Evolutionary conservation across 495 filamentous ascomycete genomes (phyloP), one percentile per base, ranked within the genome.

Genomic region (Podospora tetraspora): DNA sequence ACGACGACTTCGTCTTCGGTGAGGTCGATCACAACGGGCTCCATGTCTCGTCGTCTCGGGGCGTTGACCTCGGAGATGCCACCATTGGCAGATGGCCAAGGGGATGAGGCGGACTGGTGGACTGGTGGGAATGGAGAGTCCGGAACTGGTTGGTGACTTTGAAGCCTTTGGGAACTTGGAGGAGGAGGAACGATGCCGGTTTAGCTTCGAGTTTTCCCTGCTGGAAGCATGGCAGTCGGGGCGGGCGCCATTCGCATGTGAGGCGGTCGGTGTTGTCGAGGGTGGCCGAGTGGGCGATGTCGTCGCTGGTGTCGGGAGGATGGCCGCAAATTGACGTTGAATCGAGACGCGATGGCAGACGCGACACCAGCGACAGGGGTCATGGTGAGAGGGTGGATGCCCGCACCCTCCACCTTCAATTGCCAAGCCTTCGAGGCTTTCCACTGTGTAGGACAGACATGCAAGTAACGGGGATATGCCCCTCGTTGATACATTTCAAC

Each of bases 1-100:
- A 64, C 37, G 62, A 64, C 62, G 5, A 62, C 13, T 6, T 62
- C 32, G 24, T 64, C 62, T 8, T 56, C 32, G 9, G 62, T 64
- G n/a, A 64, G 30, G 22, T 64, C 62, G n/a, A 64, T 11, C 16
- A 57, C 25, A 22, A 64, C n/a, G 21, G 37, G 62, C 37, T 37
- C 62, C 62, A 64, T 64, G 32, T 64, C 37, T 57, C 32, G 21
- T 32, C 29, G 21, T 32, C 29, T 29, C 29, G 27, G 24, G 13
- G 11, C 61, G 21, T 37, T 6, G 11, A 37, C 29, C 61, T 29
- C 24, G n/a, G 22, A 29, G 22, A 2, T 22, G 12, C 24, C 16
- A 24, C 23, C 59, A 60, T 60, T 43, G 34, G 34, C 59, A 29
- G 27, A 62, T 34, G 61, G 16, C 22, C 16, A 21, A 59, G 58